phyloP scores from a whole-genome alignment of 176 grass and related monocot species.

The Poa pratensis region DNA sequence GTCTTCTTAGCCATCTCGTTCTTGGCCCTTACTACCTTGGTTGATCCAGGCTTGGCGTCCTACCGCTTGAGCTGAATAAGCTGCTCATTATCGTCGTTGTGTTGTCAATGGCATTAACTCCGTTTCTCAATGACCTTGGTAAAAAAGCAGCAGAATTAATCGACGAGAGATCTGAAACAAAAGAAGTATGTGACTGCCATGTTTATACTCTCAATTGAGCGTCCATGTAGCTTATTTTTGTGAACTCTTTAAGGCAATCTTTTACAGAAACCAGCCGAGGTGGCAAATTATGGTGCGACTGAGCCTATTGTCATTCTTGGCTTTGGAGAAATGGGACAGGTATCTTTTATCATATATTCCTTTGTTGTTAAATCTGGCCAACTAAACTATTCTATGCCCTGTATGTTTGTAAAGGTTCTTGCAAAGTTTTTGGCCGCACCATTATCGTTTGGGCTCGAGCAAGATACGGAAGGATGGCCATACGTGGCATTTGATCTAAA shows the following conservation, averaged over 20 bases:
- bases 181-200: conserved; percentile 60
- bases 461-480: conserved; percentile 66
- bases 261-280: conserved; percentile 74
- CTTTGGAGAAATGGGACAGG: conserved; percentile 94
- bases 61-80: conserved; percentile 97
- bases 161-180: conserved; percentile 74
- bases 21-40: conserved; percentile 19
- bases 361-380: conserved; percentile 4
- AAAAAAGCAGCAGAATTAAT: conserved; percentile 70
- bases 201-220: conserved; percentile 22
- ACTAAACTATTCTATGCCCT: not conserved
- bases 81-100: conserved; percentile 98
- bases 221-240: conserved; percentile 21
- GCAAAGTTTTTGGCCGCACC: conserved; percentile 91
- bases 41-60: conserved; percentile 81
- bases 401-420: conserved; percentile 69
- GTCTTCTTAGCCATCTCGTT: conserved; percentile 14
- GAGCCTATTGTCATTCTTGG: conserved; percentile 96
- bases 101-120: conserved; percentile 96
- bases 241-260: conserved; percentile 34
- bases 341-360: conserved; percentile 43
- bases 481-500: conserved; percentile 97
- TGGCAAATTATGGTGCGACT: conserved; percentile 71
- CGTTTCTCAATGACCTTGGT: conserved; percentile 91
- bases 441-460: conserved; percentile 70